A percentile compares a stretch with the other conserved stretches of the same genome.
Conservation (phyloP, 306 rosid genomes). For the Rosa lucieae region DNA sequence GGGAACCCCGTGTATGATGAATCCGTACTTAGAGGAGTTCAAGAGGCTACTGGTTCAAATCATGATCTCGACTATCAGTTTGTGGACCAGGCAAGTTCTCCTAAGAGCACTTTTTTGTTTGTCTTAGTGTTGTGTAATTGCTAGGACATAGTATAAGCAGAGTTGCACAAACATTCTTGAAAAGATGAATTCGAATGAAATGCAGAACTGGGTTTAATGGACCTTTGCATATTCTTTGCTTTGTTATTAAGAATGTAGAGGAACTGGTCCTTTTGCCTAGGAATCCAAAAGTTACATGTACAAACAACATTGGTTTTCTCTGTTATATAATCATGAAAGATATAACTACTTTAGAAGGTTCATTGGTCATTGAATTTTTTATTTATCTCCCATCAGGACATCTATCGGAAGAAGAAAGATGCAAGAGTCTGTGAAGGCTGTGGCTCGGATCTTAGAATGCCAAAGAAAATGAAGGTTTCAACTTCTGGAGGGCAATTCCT, state of each 20-base stretch:
- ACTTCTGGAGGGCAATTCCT: slow-evolving; percentile 56
- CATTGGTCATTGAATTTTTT: slow-evolving; percentile 21
- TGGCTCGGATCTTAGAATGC: slow-evolving; percentile 53
- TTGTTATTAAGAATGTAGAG: slow-evolving; percentile 13
- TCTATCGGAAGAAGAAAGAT: slow-evolving; percentile 53
- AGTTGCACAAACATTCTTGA: slow-evolving; percentile 20
- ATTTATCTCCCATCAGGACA: slow-evolving; percentile 43
- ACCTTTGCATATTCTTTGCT: slow-evolving; percentile 13
- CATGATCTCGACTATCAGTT: slow-evolving; percentile 56
- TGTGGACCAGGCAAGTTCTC: slow-evolving; percentile 52
- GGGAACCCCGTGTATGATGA: slow-evolving; percentile 64
- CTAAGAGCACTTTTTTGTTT: slow-evolving; percentile 1
- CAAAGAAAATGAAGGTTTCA: slow-evolving; percentile 56
- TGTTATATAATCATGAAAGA: not conserved
- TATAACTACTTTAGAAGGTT: slow-evolving; percentile 1
- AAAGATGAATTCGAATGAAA: slow-evolving; percentile 9
- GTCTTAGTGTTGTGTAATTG: slow-evolving; percentile 13
- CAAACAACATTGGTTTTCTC: slow-evolving; percentile 4
- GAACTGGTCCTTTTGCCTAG: slow-evolving; percentile 5
- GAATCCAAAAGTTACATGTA: not conserved
- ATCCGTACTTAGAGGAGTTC: slow-evolving; percentile 53
- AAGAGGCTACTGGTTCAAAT: slow-evolving; percentile 67
- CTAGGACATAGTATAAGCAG: slow-evolving; percentile 12
- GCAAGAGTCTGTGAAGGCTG: slow-evolving; percentile 77
- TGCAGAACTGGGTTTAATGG: slow-evolving; percentile 1